A percentile compares a stretch with the other conserved stretches of the same genome.
These are phyloP conservation scores for Acidiella bohemica DNA, from an alignment of 495 filamentous ascomycete species.

Conservation along the genomic window DNA sequence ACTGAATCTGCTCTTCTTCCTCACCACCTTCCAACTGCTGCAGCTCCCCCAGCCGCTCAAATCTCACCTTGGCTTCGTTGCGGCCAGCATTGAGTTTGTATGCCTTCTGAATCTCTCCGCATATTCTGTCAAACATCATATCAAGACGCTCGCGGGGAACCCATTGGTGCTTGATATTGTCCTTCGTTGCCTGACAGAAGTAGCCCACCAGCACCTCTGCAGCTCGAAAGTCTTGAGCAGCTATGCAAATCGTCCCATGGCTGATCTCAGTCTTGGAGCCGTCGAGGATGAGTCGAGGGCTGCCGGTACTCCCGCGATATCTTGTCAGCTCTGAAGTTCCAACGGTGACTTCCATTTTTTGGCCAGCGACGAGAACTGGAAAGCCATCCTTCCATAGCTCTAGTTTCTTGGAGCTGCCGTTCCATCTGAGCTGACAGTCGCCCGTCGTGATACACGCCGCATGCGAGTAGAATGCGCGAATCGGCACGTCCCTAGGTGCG, in stretches of 20 bases:
- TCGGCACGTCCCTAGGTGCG: neutral
- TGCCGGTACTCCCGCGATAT: neutral
- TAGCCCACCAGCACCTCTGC: conserved; percentile 1
- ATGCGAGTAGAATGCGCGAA: conserved; percentile 5
- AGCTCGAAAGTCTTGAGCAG: neutral
- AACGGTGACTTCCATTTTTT: too few relatives aligned
- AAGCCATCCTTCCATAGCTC: too few relatives aligned
- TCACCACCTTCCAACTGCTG: neutral
- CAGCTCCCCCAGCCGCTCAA: neutral
- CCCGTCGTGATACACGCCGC: neutral
- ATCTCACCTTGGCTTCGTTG: too few relatives aligned
- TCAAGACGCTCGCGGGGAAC: neutral
- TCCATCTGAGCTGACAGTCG: neutral
- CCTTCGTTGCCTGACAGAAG: neutral
- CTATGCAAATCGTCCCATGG: conserved; percentile 8
- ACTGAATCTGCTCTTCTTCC: conserved; percentile 3
- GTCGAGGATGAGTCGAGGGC: neutral
- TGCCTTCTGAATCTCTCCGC: neutral
- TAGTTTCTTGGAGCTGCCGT: neutral
- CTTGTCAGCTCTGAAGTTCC: neutral
- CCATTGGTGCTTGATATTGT: neutral
- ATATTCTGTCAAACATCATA: neutral
- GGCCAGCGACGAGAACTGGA: too few relatives aligned
- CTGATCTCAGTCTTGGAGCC: conserved; percentile 4
- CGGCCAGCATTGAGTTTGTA: neutral